Evolutionary conservation across 768 basidiomycete species (phyloP).

Genomic region (Chalciporus chontae): DNA sequence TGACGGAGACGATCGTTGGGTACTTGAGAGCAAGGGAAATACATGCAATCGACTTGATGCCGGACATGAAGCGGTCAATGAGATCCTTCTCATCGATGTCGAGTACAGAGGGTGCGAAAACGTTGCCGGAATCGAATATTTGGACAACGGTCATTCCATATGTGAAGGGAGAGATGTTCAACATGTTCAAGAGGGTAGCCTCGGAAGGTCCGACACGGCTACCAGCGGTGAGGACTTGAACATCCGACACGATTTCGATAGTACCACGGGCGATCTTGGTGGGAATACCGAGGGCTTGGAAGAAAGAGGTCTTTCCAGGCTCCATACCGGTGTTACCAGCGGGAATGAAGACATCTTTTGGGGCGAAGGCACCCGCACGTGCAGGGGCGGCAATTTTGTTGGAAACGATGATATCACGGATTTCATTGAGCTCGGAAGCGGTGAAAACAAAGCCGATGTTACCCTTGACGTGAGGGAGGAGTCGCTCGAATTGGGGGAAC

Average conservation of each 20-base stretch:
- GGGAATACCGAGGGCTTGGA: conserved; percentile 99
- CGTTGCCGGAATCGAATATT: conserved; percentile 92
- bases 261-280: conserved; percentile 99
- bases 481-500: conserved; percentile 90
- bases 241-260: conserved; percentile 97
- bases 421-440: conserved; percentile 83
- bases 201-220: conserved; percentile 96
- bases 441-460: conserved; percentile 99
- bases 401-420: conserved; percentile 88
- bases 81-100: conserved; percentile 92
- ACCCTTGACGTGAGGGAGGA: conserved; percentile 93
- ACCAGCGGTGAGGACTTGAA: conserved; percentile 91
- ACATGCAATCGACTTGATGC: conserved; percentile 93
- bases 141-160: conserved; percentile 99
- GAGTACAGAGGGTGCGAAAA: conserved; percentile 86
- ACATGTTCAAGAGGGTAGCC: conserved; percentile 98
- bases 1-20: conserved; percentile 92
- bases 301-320: conserved; percentile 99
- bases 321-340: conserved; percentile 99
- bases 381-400: conserved; percentile 99
- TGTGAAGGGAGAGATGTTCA: conserved; percentile 99
- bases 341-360: conserved; percentile 88
- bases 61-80: conserved; percentile 85
- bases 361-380: conserved; percentile 94
- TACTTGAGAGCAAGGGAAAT: conserved; percentile 95